Conservation (phyloP, 805 yeast genomes). For the Sungouiella thailandica region DNA sequence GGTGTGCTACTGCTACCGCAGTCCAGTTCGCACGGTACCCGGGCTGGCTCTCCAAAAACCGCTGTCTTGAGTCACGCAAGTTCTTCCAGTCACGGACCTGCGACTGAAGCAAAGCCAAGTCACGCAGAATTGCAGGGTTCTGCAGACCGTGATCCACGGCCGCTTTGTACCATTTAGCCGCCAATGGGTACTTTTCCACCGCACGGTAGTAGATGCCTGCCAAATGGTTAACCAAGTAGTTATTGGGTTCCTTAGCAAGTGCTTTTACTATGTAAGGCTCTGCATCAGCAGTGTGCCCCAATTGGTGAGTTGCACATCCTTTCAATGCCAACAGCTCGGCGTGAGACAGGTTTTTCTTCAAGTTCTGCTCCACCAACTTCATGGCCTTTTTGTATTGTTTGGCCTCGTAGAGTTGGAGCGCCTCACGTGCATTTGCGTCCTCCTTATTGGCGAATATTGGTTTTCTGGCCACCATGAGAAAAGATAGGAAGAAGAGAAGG, state of each 20-base stretch:
- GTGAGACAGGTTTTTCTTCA: slow-evolving; percentile 72
- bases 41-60: slow-evolving; percentile 64
- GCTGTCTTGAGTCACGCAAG: slow-evolving; percentile 58
- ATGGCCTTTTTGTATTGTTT: slow-evolving; percentile 86
- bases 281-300: slow-evolving; percentile 62
- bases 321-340: slow-evolving; percentile 82
- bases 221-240: slow-evolving; percentile 78
- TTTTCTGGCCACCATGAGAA: slow-evolving; percentile 11
- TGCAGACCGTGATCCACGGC: slow-evolving; percentile 75
- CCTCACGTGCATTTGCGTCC: slow-evolving; percentile 71
- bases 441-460: slow-evolving; percentile 52
- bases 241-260: slow-evolving; percentile 48
- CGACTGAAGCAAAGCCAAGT: slow-evolving; percentile 71
- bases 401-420: slow-evolving; percentile 74
- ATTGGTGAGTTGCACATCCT: slow-evolving; percentile 60
- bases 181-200: slow-evolving; percentile 63
- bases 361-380: slow-evolving; percentile 64
- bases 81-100: slow-evolving; percentile 72
- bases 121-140: slow-evolving; percentile 76
- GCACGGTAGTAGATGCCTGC: slow-evolving; percentile 79
- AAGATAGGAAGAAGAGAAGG: too few relatives aligned
- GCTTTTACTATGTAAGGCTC: slow-evolving; percentile 59
- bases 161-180: slow-evolving; percentile 70
- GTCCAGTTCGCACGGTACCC: slow-evolving; percentile 93
- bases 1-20: slow-evolving; percentile 78